Evolutionary conservation across 306 rosid species (phyloP), one percentile per base, ranked within the genome.

Genomic region (Quercus engelmannii): DNA sequence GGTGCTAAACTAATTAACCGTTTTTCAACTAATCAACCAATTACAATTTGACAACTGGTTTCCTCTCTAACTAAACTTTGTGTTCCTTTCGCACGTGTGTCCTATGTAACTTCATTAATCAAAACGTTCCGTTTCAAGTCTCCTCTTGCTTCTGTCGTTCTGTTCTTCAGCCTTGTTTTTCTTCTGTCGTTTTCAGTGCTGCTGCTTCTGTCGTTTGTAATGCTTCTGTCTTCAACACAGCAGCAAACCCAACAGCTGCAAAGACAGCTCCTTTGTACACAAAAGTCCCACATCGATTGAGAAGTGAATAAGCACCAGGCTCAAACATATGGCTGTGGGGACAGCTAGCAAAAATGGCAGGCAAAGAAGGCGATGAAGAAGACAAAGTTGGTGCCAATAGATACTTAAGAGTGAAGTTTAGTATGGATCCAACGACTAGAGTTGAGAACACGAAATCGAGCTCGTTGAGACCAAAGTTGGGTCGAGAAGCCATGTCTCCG

Each of bases 401-500:
- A 79, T 96, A 96, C 99, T 91, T 93, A 73, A 96, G 90, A 1
- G 93, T 89, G 86, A 96, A 96, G 75, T 96, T 96, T 31, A 96
- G 81, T 31, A 96, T 96, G 20, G 92, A 92, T 13, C 99, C 99
- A 30, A 96, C 99, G 0, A 96, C 99, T 17, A 96, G 92, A 4
- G 99, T 96, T 20, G 98, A 93, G 89, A 96, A 96, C 15, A 96
- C 99, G 69, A 96, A 93, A 55, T 96, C 99, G 9, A 96, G 97
- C 80, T 96, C 99, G 77, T 96, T 93, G 79, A 96, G 91, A 33
- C 99, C 99, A 68, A 96, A 96, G 78, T 96, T 93, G 23, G 99
- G 99, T 18, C 99, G 91, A 11, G 99, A 85, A 33, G 99, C 96
- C 98, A 96, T 96, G 85, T 96, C 99, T 9, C 99, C 99, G 4